phyloP scores from a whole-genome alignment of 805 yeast species.

The Yamadazyma paraphyllophila region DNA sequence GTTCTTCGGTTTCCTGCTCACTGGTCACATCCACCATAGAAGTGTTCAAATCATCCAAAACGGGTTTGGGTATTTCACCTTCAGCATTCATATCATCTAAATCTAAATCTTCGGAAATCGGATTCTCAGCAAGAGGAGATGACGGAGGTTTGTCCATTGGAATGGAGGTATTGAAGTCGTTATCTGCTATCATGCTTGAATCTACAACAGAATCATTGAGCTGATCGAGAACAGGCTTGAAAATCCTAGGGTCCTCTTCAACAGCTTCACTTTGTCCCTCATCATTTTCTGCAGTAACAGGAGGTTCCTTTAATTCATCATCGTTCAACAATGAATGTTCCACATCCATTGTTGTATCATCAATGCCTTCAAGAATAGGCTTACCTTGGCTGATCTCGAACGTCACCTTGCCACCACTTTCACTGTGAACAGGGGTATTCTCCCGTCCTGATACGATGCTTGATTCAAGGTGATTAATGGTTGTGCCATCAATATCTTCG shows the following conservation, averaged over 20 bases:
- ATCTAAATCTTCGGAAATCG: not conserved
- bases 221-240: not conserved
- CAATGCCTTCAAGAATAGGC: not conserved
- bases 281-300: too few relatives aligned
- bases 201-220: not conserved
- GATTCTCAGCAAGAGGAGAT: too few relatives aligned
- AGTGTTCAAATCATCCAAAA: slow-evolving; percentile 5
- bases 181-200: not conserved
- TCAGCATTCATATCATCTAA: not conserved
- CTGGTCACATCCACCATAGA: not conserved
- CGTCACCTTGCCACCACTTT: too few relatives aligned
- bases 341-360: not conserved
- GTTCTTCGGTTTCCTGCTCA: not conserved
- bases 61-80: not conserved
- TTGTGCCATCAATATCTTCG: not conserved
- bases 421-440: too few relatives aligned
- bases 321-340: too few relatives aligned
- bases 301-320: too few relatives aligned
- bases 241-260: not conserved
- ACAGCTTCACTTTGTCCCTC: not conserved
- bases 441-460: not conserved
- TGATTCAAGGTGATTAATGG: not conserved
- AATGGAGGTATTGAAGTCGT: too few relatives aligned
- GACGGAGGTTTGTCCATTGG: too few relatives aligned
- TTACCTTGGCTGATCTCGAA: not conserved